Evolutionary conservation across 306 rosid species (phyloP).

Genomic region (Castanea sativa): DNA sequence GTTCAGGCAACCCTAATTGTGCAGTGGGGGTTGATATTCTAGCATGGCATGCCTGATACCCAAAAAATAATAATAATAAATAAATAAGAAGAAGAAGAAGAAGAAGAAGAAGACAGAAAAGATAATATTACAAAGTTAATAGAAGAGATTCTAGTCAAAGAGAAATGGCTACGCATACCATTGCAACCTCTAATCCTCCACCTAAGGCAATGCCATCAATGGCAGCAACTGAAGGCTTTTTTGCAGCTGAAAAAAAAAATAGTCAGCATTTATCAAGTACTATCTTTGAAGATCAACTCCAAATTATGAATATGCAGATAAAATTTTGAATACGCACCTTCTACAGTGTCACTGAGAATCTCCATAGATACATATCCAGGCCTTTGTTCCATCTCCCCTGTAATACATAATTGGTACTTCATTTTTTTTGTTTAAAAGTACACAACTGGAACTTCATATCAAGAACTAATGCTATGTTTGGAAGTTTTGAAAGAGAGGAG

Average conservation of each 20-base stretch:
- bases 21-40: constrained; percentile 86
- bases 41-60: constrained; percentile 75
- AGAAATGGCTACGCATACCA: constrained; percentile 53
- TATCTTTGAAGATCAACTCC: neutral
- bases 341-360: constrained; percentile 62
- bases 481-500: too few species aligned
- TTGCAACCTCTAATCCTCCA: constrained; percentile 96
- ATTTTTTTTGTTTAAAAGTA: neutral
- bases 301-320: neutral
- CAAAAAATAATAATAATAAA: too few species aligned
- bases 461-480: neutral
- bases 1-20: constrained; percentile 94
- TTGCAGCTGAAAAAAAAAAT: constrained; percentile 51
- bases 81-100: neutral
- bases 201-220: constrained; percentile 98
- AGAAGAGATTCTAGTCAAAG: neutral
- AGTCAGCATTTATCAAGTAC: constrained; percentile 11
- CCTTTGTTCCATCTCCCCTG: constrained; percentile 38
- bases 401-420: neutral
- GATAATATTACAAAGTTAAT: neutral
- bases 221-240: constrained; percentile 94
- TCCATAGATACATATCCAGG: constrained; percentile 73
- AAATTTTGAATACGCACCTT: constrained; percentile 46
- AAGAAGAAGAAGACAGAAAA: neutral
- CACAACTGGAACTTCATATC: constrained; percentile 15